phyloP scores from a whole-genome alignment of 768 basidiomycete species.

The Termitomyces sp. region DNA sequence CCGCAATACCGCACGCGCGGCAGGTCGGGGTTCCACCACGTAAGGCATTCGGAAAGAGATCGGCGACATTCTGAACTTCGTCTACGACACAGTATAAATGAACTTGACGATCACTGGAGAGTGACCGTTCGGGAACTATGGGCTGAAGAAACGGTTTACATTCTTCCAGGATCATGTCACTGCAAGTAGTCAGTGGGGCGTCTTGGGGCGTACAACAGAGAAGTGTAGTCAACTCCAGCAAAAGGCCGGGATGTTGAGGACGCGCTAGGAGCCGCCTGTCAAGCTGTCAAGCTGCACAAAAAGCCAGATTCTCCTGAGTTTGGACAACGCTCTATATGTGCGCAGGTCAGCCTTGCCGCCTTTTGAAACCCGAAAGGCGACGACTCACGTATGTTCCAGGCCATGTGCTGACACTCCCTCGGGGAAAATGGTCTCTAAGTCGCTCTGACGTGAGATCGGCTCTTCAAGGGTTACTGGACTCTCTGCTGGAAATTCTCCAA shows the following conservation, averaged over 20 bases:
- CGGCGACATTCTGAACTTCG: neutral
- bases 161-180: too few relatives aligned
- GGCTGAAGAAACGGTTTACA: neutral
- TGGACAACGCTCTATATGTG: neutral
- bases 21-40: neutral
- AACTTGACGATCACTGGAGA: too few relatives aligned
- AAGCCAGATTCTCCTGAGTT: neutral
- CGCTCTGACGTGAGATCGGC: neutral
- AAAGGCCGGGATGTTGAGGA: neutral
- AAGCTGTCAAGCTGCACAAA: too few relatives aligned
- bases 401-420: neutral
- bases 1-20: too few relatives aligned
- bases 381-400: neutral
- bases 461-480: neutral
- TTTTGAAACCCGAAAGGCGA: neutral
- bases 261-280: too few relatives aligned
- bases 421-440: neutral
- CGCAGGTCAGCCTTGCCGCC: neutral
- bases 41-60: too few relatives aligned
- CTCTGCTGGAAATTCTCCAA: neutral
- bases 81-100: neutral
- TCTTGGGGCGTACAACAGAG: neutral
- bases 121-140: neutral
- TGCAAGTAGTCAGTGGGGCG: accelerated
- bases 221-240: neutral